These are phyloP conservation scores for Claviceps lovelessii DNA, from an alignment of 2,329 filamentous ascomycete species.

Conservation along the genomic window DNA sequence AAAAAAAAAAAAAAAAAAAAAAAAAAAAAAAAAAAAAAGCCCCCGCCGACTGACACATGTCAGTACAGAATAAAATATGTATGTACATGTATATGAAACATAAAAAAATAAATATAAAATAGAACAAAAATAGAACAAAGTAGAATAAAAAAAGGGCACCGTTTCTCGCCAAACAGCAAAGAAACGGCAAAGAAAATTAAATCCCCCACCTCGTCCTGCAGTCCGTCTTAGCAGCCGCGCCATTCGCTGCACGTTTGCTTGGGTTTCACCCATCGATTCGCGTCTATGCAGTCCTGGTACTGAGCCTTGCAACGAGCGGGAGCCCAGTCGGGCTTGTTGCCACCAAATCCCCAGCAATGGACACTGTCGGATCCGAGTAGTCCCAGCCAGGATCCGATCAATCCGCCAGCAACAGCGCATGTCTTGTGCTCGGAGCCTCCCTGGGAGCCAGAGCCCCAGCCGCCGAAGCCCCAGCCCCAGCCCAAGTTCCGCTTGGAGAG, in stretches of 20 bases:
- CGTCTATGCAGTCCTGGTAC: conserved; percentile 31
- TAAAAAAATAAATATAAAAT: not conserved
- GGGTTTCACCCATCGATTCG: conserved; percentile 26
- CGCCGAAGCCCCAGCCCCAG: not conserved
- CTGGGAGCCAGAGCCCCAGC: not conserved
- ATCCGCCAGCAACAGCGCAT: conserved; percentile 4
- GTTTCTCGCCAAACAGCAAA: not conserved
- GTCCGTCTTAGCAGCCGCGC: conserved; percentile 11
- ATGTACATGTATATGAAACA: not conserved
- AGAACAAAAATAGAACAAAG: not conserved
- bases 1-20: conserved; percentile 2
- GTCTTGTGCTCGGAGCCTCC: not conserved
- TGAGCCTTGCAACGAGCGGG: conserved; percentile 32
- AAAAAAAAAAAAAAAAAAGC: too few species aligned
- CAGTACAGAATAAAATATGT: not conserved
- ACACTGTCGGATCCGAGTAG: conserved; percentile 4
- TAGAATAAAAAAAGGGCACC: not conserved
- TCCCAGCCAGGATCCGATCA: conserved; percentile 5
- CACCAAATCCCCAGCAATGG: conserved; percentile 14
- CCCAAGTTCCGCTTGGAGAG: conserved; percentile 9
- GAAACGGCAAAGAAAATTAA: not conserved
- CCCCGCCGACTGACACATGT: not conserved
- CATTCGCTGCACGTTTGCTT: conserved; percentile 26
- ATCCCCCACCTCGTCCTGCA: too few species aligned
- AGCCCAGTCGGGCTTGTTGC: conserved; percentile 19